Base-by-base conservation (phyloP, 768 basidiomycete genomes). In the Collybiopsis confluens region DNA sequence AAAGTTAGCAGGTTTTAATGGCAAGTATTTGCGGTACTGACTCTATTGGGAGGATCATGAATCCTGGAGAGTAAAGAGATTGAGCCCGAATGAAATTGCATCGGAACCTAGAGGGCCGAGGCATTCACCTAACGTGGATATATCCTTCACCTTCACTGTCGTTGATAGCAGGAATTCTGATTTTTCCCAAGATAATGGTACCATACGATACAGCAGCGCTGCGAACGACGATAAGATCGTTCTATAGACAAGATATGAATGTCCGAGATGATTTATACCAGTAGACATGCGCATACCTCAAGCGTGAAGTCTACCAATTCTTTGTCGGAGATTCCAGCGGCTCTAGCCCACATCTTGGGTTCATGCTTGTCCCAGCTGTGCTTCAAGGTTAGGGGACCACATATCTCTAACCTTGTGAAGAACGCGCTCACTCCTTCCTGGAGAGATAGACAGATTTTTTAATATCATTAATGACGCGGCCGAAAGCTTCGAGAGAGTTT, bases 1-100 rank as follows among this genome's bases (percentile, higher is more conserved):
- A 18, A 18, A 16, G n/a, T 21, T 8, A 7, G 28, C 18, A 18
- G 37, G 27, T 20, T 35, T 4, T 42, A 16, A 11, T 11, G n/a
- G 36, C 7, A 24, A 26, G 4, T 50, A 30, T 16, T 26, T 42
- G 13, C 13, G 16, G 30, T 43, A 64, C 76, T 54, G 65, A 84
- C 87, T 66, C 78, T 75, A 70, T 86, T 85, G 1, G 83, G 86
- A 48, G 88, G 84, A 61, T 88, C 86, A 62, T 89, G 86, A 58
- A 89, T 85, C 60, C 87, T 88, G 64, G 27, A 61, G 43, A 23
- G 26, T 26, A 10, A 8, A 41, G n/a, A 30, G 16, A 23, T 7
- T 38, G 13, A 41, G 49, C 10, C n/a, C n/a, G n/a, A n/a, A n/a
- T n/a, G n/a, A n/a, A n/a, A n/a, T n/a, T n/a, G n/a, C 15, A 15